phyloP scores from a whole-genome alignment of 2,329 filamentous ascomycete genomes.

The Phoma sp. region DNA sequence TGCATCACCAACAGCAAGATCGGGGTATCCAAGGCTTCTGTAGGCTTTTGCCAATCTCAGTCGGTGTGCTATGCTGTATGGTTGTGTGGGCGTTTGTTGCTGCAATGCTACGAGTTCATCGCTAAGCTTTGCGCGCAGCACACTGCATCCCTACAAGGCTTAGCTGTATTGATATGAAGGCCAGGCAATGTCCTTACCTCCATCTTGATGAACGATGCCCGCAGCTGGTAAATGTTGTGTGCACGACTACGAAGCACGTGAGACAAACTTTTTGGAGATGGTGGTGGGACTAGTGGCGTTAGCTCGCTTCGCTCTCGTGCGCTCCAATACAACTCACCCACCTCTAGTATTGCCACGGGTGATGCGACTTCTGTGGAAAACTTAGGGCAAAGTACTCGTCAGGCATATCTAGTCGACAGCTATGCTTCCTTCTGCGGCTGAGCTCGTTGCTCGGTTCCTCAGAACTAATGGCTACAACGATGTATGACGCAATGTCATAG shows the following conservation, averaged over 20 bases:
- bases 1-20: constrained; percentile 87
- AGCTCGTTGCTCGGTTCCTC: constrained; percentile 53
- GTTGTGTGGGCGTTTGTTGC: constrained; percentile 28
- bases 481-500: constrained; percentile 34
- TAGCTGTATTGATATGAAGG: background rate
- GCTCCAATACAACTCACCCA: constrained; percentile 1
- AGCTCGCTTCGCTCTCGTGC: constrained; percentile 10
- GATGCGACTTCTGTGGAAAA: background rate
- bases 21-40: constrained; percentile 79
- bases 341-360: constrained; percentile 1
- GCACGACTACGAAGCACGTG: constrained; percentile 5
- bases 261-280: constrained; percentile 15
- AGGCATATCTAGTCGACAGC: background rate
- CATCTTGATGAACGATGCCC: background rate
- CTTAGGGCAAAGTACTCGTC: background rate
- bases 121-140: constrained; percentile 21
- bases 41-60: constrained; percentile 74
- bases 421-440: constrained; percentile 48
- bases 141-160: background rate
- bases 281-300: constrained; percentile 7
- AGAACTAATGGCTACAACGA: constrained; percentile 50
- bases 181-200: background rate
- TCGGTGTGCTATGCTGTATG: constrained; percentile 49
- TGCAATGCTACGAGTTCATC: constrained; percentile 35
- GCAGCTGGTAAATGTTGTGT: background rate